Conservation (phyloP, 108 stramenopile species). For the Skeletonema marinoi region DNA sequence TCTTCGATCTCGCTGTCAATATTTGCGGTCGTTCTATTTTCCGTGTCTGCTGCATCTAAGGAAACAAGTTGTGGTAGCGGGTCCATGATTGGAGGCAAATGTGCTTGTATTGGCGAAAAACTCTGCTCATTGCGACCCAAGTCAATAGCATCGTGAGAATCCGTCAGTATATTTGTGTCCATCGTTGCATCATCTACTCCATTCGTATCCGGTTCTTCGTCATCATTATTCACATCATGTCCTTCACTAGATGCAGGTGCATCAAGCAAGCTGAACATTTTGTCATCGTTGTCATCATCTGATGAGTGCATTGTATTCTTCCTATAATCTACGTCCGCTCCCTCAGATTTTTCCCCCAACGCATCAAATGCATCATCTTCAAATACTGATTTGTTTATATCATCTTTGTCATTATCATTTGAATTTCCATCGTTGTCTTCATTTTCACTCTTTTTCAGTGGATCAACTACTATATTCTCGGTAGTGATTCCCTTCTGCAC, state of each 20-base stretch:
- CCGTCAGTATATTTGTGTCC: background rate
- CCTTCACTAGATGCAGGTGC: background rate
- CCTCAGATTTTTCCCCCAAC: background rate
- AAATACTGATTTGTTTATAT: conserved; percentile 4
- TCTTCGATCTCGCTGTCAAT: conserved; percentile 22
- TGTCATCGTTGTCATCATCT: conserved; percentile 4
- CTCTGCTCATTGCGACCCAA: background rate
- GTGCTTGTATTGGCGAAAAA: background rate
- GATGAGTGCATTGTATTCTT: background rate
- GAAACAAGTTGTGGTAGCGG: background rate
- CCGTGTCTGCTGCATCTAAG: background rate
- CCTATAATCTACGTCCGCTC: background rate
- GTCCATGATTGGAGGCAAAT: background rate
- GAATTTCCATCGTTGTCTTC: background rate
- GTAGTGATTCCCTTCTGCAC: conserved; percentile 19
- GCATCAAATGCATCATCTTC: conserved; percentile 32
- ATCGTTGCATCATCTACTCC: background rate
- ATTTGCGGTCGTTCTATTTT: background rate
- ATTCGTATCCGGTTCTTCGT: background rate
- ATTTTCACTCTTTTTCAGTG: background rate
- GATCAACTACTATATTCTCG: background rate
- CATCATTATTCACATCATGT: background rate
- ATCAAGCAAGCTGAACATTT: conserved; percentile 21
- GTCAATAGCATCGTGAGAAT: background rate
- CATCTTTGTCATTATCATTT: background rate